Evolutionary conservation across 1,284 basidiomycete genomes (phyloP).

Genomic region (Cystobasidium slooffiae): DNA sequence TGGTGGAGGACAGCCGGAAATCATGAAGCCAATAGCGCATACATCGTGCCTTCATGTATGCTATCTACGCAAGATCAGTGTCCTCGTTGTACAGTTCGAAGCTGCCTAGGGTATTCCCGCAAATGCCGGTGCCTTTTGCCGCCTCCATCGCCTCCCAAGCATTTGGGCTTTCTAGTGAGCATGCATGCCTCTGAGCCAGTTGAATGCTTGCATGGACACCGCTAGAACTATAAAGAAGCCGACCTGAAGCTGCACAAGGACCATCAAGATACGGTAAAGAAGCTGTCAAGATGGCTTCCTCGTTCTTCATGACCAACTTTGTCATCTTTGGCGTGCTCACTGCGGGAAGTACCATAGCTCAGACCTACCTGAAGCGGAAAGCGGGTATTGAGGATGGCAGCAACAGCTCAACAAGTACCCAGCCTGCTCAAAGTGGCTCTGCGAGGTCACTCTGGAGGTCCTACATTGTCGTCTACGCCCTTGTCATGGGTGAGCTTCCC

Average conservation of each 20-base stretch:
- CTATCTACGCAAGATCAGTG: too few species aligned
- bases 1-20: not conserved
- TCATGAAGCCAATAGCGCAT: too few species aligned
- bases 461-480: conserved; percentile 43
- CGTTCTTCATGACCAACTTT: conserved; percentile 37
- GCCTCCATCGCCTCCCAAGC: too few species aligned
- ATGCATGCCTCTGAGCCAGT: too few species aligned
- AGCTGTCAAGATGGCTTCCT: conserved; percentile 23
- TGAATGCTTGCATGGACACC: too few species aligned
- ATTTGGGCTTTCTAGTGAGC: too few species aligned
- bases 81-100: too few species aligned
- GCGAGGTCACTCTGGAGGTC: conserved; percentile 26
- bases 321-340: conserved; percentile 38
- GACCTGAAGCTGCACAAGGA: conserved; percentile 5
- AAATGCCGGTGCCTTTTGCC: too few species aligned
- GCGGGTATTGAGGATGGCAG: conserved; percentile 10
- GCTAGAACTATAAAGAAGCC: too few species aligned
- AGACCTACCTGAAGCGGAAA: conserved; percentile 39
- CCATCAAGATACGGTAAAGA: not conserved
- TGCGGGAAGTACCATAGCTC: conserved; percentile 33
- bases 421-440: conserved; percentile 34
- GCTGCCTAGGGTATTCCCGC: too few species aligned
- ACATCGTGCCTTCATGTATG: too few species aligned
- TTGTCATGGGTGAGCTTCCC: conserved; percentile 35
- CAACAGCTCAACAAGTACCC: not conserved